Evolutionary conservation across 805 yeast species (phyloP), one percentile per base, ranked within the genome.

Genomic region (Hanseniaspora guilliermondii): DNA sequence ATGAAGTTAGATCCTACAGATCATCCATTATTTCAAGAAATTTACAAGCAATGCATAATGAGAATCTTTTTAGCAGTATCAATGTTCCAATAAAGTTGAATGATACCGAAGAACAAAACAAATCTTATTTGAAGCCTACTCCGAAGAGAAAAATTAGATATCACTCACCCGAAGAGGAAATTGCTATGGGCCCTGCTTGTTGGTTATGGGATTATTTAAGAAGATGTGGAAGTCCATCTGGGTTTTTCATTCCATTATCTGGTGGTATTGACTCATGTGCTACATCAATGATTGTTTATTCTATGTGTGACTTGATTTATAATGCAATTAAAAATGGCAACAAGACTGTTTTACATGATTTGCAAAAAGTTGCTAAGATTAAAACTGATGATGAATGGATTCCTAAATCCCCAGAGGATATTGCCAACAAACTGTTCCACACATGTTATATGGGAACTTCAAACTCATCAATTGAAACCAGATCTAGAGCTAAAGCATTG

Each of bases 201-300:
- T 93, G 99, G 99, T 69, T 93, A 59, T 93, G 99, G 99, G 99
- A 93, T 68, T 93, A 93, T 64, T 74, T 93, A 56, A 78, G 99
- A 66, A 77, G 99, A 59, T 87, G 95, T 60, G 79, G 79, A 60
- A 85, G 93, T 50, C 53, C 53, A 16, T 87, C 88, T 0, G 99
- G 99, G 0, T 93, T 76, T 66, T 94, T 93, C 68, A 72, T 93
- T 46, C 97, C 99, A 0, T 73, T 93, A 49, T 84, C 95, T 66
- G 99, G 99, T 19, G 99, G 99, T 49, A 91, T 93, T 59, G 99
- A 93, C 65, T 85, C 95, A 36, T 94, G 98, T 72, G 96, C 98
- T 1, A 93, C 98, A 0, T 93, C 97, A 0, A 85, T 85, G 17
- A 88, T 93, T 61, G 95, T 93, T 27, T 86, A 84, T 64, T 85